phyloP scores from a whole-genome alignment of 768 basidiomycete genomes.

The Termitomyces sp. region DNA sequence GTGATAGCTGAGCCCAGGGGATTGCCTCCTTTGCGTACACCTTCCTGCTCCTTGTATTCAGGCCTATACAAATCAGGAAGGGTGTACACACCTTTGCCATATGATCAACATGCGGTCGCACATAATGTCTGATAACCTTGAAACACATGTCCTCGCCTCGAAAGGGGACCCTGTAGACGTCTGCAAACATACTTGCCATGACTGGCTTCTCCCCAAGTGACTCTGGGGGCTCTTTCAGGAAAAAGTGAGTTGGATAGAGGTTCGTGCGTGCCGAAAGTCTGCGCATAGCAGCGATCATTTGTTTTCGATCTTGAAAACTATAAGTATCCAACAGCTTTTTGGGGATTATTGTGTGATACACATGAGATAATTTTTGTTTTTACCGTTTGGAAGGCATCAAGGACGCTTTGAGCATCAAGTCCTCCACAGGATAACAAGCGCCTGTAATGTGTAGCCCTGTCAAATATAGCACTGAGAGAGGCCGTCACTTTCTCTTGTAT shows the following conservation, averaged over 20 bases:
- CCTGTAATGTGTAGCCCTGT: neutral
- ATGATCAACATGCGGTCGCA: neutral
- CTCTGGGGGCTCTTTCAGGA: neutral
- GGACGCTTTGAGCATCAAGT: neutral
- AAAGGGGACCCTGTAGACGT: neutral
- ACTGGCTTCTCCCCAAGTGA: neutral
- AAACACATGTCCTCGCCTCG: neutral
- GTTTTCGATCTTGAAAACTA: neutral
- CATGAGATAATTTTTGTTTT: neutral
- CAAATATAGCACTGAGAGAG: neutral
- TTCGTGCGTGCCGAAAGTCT: neutral
- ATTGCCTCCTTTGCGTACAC: neutral
- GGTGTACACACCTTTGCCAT: neutral
- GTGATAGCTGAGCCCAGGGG: conserved; percentile 1
- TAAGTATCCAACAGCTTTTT: neutral
- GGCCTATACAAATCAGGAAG: no score
- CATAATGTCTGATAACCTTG: neutral
- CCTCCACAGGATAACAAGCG: neutral
- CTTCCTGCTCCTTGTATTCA: neutral
- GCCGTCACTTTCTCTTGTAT: neutral
- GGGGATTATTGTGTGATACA: neutral
- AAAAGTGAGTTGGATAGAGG: neutral
- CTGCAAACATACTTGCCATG: neutral
- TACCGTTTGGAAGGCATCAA: neutral
- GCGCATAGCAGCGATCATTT: neutral